Percentiles rank a stretch among this genome's conserved stretches.
phyloP scores from a whole-genome alignment of 1,139 yeast genomes.

The Candida smagusa region DNA sequence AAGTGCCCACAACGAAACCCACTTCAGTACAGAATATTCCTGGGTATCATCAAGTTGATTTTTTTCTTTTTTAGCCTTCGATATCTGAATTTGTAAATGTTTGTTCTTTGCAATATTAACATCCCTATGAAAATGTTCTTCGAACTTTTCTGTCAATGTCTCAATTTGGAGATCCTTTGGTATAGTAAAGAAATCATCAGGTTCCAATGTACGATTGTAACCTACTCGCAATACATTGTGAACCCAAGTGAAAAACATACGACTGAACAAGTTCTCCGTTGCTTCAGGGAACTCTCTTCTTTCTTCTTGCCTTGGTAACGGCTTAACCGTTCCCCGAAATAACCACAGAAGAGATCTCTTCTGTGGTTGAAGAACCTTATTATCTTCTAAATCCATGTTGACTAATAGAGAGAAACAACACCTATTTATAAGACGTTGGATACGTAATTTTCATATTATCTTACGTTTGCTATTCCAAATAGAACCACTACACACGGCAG shows the following conservation, averaged over 20 bases:
- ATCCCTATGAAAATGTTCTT: constrained; percentile 19
- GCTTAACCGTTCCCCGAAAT: constrained; percentile 38
- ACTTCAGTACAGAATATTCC: constrained; percentile 15
- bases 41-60: constrained; percentile 19
- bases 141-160: constrained; percentile 29
- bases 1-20: constrained; percentile 17
- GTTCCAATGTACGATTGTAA: constrained; percentile 46
- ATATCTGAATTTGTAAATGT: constrained; percentile 13
- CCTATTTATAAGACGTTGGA: too few relatives aligned
- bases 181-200: constrained; percentile 41
- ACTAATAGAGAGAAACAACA: too few relatives aligned
- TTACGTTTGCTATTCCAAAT: too few relatives aligned
- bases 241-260: constrained; percentile 49
- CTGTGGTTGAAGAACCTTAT: constrained; percentile 7
- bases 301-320: constrained; percentile 53
- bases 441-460: too few relatives aligned
- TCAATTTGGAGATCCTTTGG: constrained; percentile 35
- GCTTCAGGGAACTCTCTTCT: constrained; percentile 37
- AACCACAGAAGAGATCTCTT: constrained; percentile 16
- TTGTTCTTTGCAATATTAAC: constrained; percentile 17
- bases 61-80: constrained; percentile 15
- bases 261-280: constrained; percentile 29
- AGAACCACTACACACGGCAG: too few relatives aligned
- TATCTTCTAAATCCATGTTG: neutral
- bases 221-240: constrained; percentile 46